Base-by-base conservation (phyloP, 495 filamentous ascomycete species). In the Annulohypoxylon bovei region DNA sequence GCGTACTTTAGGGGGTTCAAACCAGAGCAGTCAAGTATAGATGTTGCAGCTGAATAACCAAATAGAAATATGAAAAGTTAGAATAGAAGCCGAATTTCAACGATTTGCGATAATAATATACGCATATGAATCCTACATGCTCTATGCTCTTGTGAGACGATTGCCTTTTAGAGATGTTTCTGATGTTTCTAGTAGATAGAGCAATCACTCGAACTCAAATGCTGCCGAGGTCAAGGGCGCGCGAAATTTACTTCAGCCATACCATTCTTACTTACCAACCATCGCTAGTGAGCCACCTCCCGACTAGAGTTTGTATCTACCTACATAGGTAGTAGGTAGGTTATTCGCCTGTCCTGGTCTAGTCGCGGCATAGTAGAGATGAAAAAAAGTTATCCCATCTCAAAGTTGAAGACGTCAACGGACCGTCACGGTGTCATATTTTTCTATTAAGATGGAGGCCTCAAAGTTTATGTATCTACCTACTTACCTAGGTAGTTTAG, bases 1-100 rank as follows among this genome's bases (percentile, higher is more conserved):
- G 85, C 87, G 73, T 90, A 89, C 67, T 90, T 90, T 64, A 78
- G 58, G 32, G 75, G 75, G 0, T 77, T 77, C 70, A 75, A 73
- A 50, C 55, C 73, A 23, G 75, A 77, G 12, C 44, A 75, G 49
- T 33, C 66, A 7, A 35, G 20, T 6, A 28, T 52, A 11, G 65
- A 65, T 27, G 35, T 53, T 46, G 62, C 16, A 11, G 25, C 52
- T 6, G 37, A 18, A 7, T 67, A 22, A 65, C 35, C 6, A 58
- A n/a, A 4, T 32, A 6, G 37, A 40, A 50, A 32, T 35, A 42
- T 20, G 1, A n/a, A n/a, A n/a, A n/a, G n/a, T n/a, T n/a, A n/a
- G n/a, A n/a, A n/a, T n/a, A n/a, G n/a, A n/a, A n/a, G n/a, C n/a
- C n/a, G n/a, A n/a, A n/a, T n/a, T n/a, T n/a, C n/a, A n/a, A 27